A percentile compares a stretch with the other conserved stretches of the same genome.
Evolutionary conservation across 139 green algal species (phyloP).

Genomic region (Chlamydomonas sphaeroides): DNA sequence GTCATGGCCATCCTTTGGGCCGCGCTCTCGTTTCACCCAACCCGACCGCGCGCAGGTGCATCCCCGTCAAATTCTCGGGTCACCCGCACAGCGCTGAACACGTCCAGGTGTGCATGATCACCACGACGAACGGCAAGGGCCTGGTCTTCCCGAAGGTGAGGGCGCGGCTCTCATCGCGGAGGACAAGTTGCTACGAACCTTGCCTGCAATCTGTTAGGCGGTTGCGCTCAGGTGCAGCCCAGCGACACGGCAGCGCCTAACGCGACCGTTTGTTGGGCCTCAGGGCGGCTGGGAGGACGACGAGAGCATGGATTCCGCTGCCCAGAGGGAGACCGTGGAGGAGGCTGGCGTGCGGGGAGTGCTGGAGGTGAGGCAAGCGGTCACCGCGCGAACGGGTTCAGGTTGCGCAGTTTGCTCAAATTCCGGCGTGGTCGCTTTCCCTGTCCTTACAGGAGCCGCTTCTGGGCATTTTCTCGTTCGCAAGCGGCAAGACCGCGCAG

Average conservation of each 20-base stretch:
- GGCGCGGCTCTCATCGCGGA: background rate
- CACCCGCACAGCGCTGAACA: background rate
- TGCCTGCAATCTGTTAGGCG: too few relatives aligned
- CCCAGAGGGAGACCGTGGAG: conserved; percentile 89
- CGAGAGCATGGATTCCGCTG: conserved; percentile 86
- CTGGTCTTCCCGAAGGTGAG: conserved; percentile 88
- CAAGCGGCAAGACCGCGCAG: conserved; percentile 62
- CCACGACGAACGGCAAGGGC: conserved; percentile 75
- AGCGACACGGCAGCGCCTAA: too few relatives aligned
- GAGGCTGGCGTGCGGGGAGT: conserved; percentile 89
- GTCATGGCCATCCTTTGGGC: background rate
- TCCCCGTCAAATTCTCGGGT: conserved; percentile 71
- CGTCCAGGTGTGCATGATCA: conserved; percentile 74
- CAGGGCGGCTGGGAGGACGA: conserved; percentile 95
- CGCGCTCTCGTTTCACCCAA: background rate
- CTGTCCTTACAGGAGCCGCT: conserved; percentile 78
- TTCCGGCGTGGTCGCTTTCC: too few relatives aligned
- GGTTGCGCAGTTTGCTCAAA: too few relatives aligned
- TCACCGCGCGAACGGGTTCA: too few relatives aligned
- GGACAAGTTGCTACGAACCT: too few relatives aligned
- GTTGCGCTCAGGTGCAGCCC: too few relatives aligned
- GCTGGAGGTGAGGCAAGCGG: conserved; percentile 79
- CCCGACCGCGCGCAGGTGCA: conserved; percentile 68
- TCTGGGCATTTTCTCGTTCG: conserved; percentile 80
- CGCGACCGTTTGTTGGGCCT: too few relatives aligned